Conservation (phyloP, 2,329 filamentous ascomycete genomes). For the Apiospora rasikravindrae region DNA sequence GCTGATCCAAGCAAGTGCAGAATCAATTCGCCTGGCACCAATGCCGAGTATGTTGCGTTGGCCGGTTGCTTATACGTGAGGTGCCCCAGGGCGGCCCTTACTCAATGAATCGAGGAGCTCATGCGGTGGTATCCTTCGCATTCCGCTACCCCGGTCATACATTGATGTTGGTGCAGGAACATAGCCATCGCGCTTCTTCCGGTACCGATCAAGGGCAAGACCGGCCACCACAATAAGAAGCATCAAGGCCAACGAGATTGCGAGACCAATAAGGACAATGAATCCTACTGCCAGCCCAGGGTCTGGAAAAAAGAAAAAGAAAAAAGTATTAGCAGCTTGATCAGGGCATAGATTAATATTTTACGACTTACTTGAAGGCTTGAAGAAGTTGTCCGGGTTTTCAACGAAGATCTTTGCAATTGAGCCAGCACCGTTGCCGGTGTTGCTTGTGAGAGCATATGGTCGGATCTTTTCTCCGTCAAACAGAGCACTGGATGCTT, state of each 20-base stretch:
- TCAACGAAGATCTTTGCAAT: constrained; percentile 85
- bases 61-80: constrained; percentile 50
- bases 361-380: constrained; percentile 58
- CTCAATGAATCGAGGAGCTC: constrained; percentile 62
- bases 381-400: constrained; percentile 74
- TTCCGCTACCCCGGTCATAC: constrained; percentile 64
- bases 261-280: constrained; percentile 80
- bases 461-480: constrained; percentile 81
- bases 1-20: neutral
- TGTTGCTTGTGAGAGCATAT: constrained; percentile 77
- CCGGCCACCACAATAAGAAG: constrained; percentile 79
- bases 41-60: neutral
- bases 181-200: constrained; percentile 81
- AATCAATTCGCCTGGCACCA: neutral
- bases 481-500: constrained; percentile 84
- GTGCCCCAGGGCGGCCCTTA: constrained; percentile 53
- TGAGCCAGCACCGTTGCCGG: constrained; percentile 70
- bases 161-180: constrained; percentile 74
- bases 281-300: constrained; percentile 73
- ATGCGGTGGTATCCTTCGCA: constrained; percentile 64
- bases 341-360: neutral
- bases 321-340: constrained; percentile 22
- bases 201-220: constrained; percentile 74
- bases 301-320: constrained; percentile 39
- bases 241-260: constrained; percentile 77